Evolutionary conservation across 371 early-diverging fungal species (phyloP).

Genomic region (Coemansia sp.): DNA sequence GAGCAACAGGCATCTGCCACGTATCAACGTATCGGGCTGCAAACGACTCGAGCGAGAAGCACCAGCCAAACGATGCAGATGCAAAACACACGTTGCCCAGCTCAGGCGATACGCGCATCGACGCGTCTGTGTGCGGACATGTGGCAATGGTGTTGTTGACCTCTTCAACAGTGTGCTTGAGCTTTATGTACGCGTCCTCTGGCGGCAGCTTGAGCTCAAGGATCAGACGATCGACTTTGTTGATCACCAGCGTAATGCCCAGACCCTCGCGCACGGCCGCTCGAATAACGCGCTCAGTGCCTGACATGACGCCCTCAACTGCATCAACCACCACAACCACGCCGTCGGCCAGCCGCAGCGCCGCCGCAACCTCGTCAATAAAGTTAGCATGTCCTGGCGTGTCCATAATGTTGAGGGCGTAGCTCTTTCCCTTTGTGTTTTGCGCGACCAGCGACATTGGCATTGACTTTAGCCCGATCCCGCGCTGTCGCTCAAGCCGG

Average conservation of each 20-base stretch:
- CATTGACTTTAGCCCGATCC: constrained; percentile 86
- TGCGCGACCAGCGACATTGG: constrained; percentile 91
- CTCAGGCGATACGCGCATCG: constrained; percentile 82
- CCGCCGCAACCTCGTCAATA: constrained; percentile 89
- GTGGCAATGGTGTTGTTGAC: constrained; percentile 79
- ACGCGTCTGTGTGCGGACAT: constrained; percentile 36
- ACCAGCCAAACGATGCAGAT: constrained; percentile 90
- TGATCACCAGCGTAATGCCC: constrained; percentile 83
- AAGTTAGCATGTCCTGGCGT: constrained; percentile 97
- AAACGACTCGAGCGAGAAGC: constrained; percentile 91
- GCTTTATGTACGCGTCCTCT: constrained; percentile 93
- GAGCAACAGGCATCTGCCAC: constrained; percentile 42
- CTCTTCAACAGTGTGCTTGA: constrained; percentile 93
- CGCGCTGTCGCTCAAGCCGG: constrained; percentile 86
- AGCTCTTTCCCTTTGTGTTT: constrained; percentile 81
- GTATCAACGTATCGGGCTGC: constrained; percentile 84
- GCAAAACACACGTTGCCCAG: constrained; percentile 97
- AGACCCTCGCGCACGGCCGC: constrained; percentile 79
- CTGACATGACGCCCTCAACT: constrained; percentile 95
- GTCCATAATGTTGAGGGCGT: constrained; percentile 88
- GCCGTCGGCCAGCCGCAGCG: constrained; percentile 87
- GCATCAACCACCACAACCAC: constrained; percentile 94
- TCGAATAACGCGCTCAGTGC: constrained; percentile 86
- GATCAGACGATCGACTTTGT: constrained; percentile 96
- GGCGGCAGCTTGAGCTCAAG: constrained; percentile 95